Evolutionary conservation across 2,329 filamentous ascomycete genomes (phyloP).

Genomic region (Neonectria sp.): DNA sequence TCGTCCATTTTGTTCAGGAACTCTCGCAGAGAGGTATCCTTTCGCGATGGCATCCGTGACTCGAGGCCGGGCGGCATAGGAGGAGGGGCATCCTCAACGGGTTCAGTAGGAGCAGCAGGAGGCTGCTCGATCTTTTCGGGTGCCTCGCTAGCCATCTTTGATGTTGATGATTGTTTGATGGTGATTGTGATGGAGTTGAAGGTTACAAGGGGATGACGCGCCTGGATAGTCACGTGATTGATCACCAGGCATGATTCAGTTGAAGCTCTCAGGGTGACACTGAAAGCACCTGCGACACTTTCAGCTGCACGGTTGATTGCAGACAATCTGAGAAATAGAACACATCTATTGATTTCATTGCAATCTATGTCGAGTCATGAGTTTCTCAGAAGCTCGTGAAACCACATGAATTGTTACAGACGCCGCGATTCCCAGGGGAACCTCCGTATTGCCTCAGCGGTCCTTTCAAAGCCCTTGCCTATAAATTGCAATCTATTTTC

Average conservation of each 20-base stretch:
- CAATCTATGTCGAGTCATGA: conserved; percentile 16
- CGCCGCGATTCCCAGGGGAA: conserved; percentile 6
- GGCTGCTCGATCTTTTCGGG: conserved; percentile 53
- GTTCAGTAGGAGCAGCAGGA: conserved; percentile 47
- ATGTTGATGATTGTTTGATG: conserved; percentile 30
- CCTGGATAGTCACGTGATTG: conserved; percentile 42
- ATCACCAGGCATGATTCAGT: not conserved
- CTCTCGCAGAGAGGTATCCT: conserved; percentile 92
- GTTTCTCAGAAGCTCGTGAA: conserved; percentile 6
- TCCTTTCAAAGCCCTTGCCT: conserved; percentile 1
- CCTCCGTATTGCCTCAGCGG: not conserved
- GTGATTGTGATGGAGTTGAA: conserved; percentile 35
- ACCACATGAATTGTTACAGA: conserved; percentile 21
- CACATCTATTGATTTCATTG: conserved; percentile 16
- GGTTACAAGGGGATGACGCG: conserved; percentile 28
- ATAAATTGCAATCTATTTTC: conserved; percentile 45
- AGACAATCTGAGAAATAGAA: not conserved
- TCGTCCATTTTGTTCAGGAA: conserved; percentile 98
- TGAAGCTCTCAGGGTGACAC: not conserved
- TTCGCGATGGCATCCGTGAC: conserved; percentile 81
- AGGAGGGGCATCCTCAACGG: conserved; percentile 49
- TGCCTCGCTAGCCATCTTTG: conserved; percentile 55
- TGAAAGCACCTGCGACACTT: not conserved
- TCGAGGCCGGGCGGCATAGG: conserved; percentile 68
- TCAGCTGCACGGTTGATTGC: not conserved